These are phyloP conservation scores for Penicillium freii DNA, from an alignment of 2,329 filamentous ascomycete species.

Conservation along the genomic window DNA sequence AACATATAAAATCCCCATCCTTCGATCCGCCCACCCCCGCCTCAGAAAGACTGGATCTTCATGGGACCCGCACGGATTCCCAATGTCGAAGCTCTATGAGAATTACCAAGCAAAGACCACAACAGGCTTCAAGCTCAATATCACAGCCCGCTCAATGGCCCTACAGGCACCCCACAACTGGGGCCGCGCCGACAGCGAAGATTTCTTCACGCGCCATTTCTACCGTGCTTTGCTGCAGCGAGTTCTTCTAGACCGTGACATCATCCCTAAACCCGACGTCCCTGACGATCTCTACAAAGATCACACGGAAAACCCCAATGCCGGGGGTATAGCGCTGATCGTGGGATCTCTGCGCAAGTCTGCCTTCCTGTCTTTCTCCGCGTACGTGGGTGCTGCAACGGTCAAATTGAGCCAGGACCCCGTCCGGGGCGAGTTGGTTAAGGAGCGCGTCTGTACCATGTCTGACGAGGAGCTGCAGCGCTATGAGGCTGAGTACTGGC, in stretches of 20 bases:
- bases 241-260: slow-evolving; percentile 81
- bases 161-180: slow-evolving; percentile 94
- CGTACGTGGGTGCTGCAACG: slow-evolving; percentile 79
- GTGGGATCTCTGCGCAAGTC: slow-evolving; percentile 80
- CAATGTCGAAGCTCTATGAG: slow-evolving; percentile 74
- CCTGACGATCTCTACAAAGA: slow-evolving; percentile 31
- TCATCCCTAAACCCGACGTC: slow-evolving; percentile 60
- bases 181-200: slow-evolving; percentile 74
- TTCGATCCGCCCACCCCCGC: slow-evolving; percentile 71
- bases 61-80: slow-evolving; percentile 88
- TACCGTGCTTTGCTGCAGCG: slow-evolving; percentile 87
- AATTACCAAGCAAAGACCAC: slow-evolving; percentile 54
- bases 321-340: slow-evolving; percentile 67
- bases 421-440: slow-evolving; percentile 60
- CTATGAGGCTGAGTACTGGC: slow-evolving; percentile 66
- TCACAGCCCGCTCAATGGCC: slow-evolving; percentile 97
- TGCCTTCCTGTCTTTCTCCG: slow-evolving; percentile 70
- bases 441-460: slow-evolving; percentile 63
- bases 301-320: slow-evolving; percentile 19
- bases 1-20: slow-evolving; percentile 76
- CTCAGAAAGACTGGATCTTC: slow-evolving; percentile 65
- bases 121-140: slow-evolving; percentile 77
- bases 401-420: slow-evolving; percentile 67
- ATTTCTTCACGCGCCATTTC: slow-evolving; percentile 90
- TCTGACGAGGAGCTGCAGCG: slow-evolving; percentile 70